These are phyloP conservation scores for Saccharomyces eubayanus DNA, from an alignment of 805 yeast species.

Conservation along the genomic window DNA sequence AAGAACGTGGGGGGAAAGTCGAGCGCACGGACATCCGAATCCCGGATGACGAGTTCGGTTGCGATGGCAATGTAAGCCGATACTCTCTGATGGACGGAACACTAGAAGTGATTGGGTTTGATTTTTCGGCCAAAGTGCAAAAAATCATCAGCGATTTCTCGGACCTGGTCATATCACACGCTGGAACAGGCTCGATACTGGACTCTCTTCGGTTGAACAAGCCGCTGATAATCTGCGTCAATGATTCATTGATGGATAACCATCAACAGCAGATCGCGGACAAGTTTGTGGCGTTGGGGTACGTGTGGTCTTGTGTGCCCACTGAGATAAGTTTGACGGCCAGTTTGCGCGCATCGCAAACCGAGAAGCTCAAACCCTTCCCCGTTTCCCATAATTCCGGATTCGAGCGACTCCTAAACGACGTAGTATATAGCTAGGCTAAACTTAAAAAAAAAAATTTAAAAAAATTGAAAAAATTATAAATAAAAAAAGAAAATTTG, in stretches of 20 bases:
- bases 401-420: constrained; percentile 11
- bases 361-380: constrained; percentile 5
- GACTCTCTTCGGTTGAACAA: constrained; percentile 56
- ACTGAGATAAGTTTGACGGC: constrained; percentile 3
- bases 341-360: constrained; percentile 7
- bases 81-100: neutral
- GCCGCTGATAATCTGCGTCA: constrained; percentile 62
- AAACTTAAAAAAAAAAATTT: neutral
- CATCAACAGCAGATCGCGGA: constrained; percentile 75
- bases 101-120: constrained; percentile 38
- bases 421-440: neutral
- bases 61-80: neutral
- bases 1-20: neutral
- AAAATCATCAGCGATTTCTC: constrained; percentile 35
- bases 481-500: constrained; percentile 40
- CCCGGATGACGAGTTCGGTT: constrained; percentile 1
- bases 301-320: constrained; percentile 22
- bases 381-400: constrained; percentile 10
- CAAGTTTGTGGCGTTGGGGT: constrained; percentile 36
- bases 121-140: constrained; percentile 37
- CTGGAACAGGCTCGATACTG: constrained; percentile 84
- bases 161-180: constrained; percentile 75
- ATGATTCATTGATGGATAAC: constrained; percentile 70
- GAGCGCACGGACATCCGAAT: neutral
- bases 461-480: neutral